Evolutionary conservation across 2,329 filamentous ascomycete species (phyloP).

Genomic region (Grosmannia penicillata): DNA sequence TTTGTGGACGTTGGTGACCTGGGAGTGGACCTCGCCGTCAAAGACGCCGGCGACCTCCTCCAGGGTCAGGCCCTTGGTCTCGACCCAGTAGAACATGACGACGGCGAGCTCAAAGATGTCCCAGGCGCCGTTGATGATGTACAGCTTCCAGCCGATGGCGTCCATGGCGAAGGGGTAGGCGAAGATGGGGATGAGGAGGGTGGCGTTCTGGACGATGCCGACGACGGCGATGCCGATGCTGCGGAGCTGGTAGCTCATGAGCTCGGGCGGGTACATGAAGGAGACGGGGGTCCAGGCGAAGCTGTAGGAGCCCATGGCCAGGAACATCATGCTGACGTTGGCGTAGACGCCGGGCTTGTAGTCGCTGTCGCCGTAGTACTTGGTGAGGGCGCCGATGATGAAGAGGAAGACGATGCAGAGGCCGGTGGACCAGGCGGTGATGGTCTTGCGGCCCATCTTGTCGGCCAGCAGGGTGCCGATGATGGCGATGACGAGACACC

Average conservation of each 20-base stretch:
- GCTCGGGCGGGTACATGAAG: slow-evolving; percentile 1
- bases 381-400: slow-evolving; percentile 1
- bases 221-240: background rate
- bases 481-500: slow-evolving; percentile 8
- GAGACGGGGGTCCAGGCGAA: slow-evolving; percentile 1
- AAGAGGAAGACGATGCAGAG: slow-evolving; percentile 1
- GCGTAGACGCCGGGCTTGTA: slow-evolving; percentile 1
- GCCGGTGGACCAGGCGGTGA: background rate
- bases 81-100: slow-evolving; percentile 19
- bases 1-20: background rate
- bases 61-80: slow-evolving; percentile 7
- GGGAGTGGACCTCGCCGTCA: slow-evolving; percentile 14
- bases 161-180: background rate
- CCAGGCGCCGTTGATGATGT: background rate
- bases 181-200: background rate
- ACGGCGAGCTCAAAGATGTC: slow-evolving; percentile 13
- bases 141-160: background rate
- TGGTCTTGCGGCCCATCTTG: slow-evolving; percentile 11
- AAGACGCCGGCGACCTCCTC: slow-evolving; percentile 7
- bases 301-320: slow-evolving; percentile 1
- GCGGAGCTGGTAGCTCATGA: slow-evolving; percentile 1
- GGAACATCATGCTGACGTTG: background rate
- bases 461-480: slow-evolving; percentile 12
- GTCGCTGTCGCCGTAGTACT: background rate
- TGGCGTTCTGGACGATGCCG: background rate